phyloP scores from a whole-genome alignment of 306 rosid species.

The Fagus crenata region DNA sequence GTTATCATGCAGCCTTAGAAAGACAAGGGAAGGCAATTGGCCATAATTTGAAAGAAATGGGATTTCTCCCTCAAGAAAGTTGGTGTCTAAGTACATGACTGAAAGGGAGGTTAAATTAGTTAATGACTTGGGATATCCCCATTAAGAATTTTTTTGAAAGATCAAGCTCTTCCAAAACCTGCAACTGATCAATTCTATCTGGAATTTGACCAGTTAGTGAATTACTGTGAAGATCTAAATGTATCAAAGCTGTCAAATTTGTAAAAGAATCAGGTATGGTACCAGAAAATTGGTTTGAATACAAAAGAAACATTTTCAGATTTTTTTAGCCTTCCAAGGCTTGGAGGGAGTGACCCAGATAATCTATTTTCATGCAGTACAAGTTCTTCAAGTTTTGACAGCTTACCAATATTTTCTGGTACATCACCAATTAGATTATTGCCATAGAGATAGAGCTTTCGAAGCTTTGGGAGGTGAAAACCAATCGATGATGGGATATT shows the following conservation, averaged over 20 bases:
- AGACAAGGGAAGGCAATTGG: slow-evolving; percentile 46
- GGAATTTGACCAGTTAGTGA: slow-evolving; percentile 49
- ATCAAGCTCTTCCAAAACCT: slow-evolving; percentile 49
- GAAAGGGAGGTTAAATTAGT: slow-evolving; percentile 51
- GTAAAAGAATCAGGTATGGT: slow-evolving; percentile 44
- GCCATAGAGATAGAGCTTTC: slow-evolving; percentile 51
- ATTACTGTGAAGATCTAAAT: slow-evolving; percentile 52
- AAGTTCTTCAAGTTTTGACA: slow-evolving; percentile 59
- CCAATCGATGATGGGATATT: slow-evolving; percentile 54
- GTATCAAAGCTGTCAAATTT: slow-evolving; percentile 46
- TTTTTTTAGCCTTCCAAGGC: slow-evolving; percentile 45
- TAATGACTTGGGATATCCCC: slow-evolving; percentile 50
- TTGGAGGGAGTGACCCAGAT: slow-evolving; percentile 55
- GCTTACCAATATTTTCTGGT: slow-evolving; percentile 61
- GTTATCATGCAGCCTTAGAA: slow-evolving; percentile 53
- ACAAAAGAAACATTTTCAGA: slow-evolving; percentile 35
- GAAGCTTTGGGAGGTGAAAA: slow-evolving; percentile 44
- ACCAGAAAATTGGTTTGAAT: slow-evolving; percentile 53
- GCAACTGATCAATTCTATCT: slow-evolving; percentile 43
- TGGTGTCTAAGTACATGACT: slow-evolving; percentile 45
- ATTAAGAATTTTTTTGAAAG: slow-evolving; percentile 55
- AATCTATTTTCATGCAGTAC: slow-evolving; percentile 49
- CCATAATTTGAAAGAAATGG: slow-evolving; percentile 52
- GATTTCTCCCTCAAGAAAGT: slow-evolving; percentile 55
- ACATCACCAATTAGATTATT: slow-evolving; percentile 62